Base-by-base conservation (phyloP, 306 rosid species). In the Coriaria nepalensis region DNA sequence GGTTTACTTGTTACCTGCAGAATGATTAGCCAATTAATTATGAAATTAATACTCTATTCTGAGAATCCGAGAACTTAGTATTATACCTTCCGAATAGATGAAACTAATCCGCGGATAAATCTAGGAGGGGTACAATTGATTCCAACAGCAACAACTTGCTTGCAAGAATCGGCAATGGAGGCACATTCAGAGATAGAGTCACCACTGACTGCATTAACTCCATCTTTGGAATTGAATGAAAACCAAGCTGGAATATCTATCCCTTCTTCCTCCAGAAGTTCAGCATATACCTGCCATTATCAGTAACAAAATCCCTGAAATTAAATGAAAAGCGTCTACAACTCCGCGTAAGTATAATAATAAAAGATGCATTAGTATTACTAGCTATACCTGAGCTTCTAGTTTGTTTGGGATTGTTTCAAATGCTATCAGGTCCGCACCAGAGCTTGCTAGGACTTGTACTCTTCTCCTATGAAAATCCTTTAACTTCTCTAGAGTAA, bases 101-200 rank as follows among this genome's bases (percentile, higher is more conserved):
- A 74, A 71, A 81, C 65, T 43, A 88, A 60, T 40, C 80, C 79
- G 40, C 70, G 86, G 72, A 88, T 74, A 51, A 63, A 78, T 71
- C 97, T 72, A 11, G 97, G 95, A 49, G 93, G 77, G 5, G 95
- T 84, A 50, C 95, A 88, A 67, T 84, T 88, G 69, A 84, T 83
- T 54, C 93, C 93, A 47, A 84, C 80, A 2, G 97, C 90, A 35
- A 62, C 78, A 4, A 83, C 84, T 40, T 74, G 79, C 50, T 49
- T 58, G 69, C 79, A 75, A 8, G 80, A 73, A 62, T 88, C 80
- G 12, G 87, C 95, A 41, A 84, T 53, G 49, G 86, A 66, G 56
- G 80, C 86, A 53, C 97, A 83, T 5, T 78, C 95, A 8, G 34
- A 42, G 47, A 88, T 74, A 33, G 96, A 73, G 56, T 81, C 96